phyloP scores from a whole-genome alignment of 2,329 filamentous ascomycete species.

The Arthrobotrys sphaeroides region DNA sequence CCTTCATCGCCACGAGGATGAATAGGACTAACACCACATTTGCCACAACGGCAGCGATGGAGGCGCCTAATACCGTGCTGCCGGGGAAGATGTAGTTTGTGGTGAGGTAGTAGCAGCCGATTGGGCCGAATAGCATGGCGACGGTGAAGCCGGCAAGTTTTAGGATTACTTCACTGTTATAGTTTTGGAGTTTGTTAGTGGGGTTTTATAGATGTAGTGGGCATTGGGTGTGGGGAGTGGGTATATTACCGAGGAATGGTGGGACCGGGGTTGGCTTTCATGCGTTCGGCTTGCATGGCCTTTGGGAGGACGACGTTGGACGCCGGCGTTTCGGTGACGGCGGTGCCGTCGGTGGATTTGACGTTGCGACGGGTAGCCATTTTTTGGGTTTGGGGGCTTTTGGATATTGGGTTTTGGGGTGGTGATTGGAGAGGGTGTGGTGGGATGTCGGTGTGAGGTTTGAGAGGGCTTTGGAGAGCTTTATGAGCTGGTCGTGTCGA shows the following conservation, averaged over 20 bases:
- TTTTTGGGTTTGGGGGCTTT: background rate
- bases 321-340: constrained; percentile 68
- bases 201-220: background rate
- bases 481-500: too few species aligned
- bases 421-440: background rate
- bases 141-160: constrained; percentile 91
- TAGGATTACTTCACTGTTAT: constrained; percentile 77
- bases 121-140: constrained; percentile 87
- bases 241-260: constrained; percentile 79
- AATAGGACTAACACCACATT: constrained; percentile 93
- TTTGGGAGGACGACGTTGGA: constrained; percentile 60
- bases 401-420: background rate
- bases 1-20: constrained; percentile 87
- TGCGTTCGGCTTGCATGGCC: constrained; percentile 61
- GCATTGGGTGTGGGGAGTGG: constrained; percentile 60
- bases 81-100: constrained; percentile 80
- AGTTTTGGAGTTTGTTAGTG: background rate
- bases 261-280: constrained; percentile 68
- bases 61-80: constrained; percentile 61
- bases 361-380: constrained; percentile 78
- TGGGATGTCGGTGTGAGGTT: background rate
- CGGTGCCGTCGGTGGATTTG: constrained; percentile 70
- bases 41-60: constrained; percentile 83
- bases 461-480: too few species aligned
- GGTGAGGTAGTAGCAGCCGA: constrained; percentile 86